Conservation (phyloP, 1,284 basidiomycete species). For the Irpex lacteus region DNA sequence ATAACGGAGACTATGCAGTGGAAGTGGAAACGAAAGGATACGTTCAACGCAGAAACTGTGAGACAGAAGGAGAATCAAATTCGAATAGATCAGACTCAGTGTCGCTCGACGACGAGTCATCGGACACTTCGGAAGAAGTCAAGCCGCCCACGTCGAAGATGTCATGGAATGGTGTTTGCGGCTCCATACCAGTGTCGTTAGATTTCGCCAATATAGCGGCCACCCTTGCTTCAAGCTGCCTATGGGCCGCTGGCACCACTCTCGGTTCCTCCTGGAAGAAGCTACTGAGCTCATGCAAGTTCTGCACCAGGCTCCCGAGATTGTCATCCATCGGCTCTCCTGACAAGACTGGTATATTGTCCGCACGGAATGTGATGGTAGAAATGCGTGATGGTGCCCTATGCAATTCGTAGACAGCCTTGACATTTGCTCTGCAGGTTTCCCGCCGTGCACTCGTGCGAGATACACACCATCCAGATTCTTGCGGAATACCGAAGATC, state of each 20-base stretch:
- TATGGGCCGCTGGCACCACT: conserved; percentile 39
- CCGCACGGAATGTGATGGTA: conserved; percentile 68
- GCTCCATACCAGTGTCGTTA: conserved; percentile 51
- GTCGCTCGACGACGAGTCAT: conserved; percentile 37
- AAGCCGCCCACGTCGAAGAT: conserved; percentile 61
- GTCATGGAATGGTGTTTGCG: conserved; percentile 76
- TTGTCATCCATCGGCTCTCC: conserved; percentile 54
- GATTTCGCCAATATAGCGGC: conserved; percentile 80
- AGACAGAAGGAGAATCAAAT: conserved; percentile 49
- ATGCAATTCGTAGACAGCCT: conserved; percentile 84
- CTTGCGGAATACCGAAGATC: conserved; percentile 79
- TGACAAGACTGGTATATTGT: conserved; percentile 30
- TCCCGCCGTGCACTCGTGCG: conserved; percentile 60
- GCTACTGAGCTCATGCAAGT: conserved; percentile 81
- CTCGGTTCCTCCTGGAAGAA: conserved; percentile 71
- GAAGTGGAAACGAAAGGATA: conserved; percentile 68
- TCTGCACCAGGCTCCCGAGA: conserved; percentile 83
- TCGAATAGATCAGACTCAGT: conserved; percentile 69
- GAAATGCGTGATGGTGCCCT: conserved; percentile 71
- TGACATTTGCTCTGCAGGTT: conserved; percentile 72
- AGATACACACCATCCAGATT: conserved; percentile 85
- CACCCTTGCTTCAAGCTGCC: conserved; percentile 70
- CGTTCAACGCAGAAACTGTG: neutral
- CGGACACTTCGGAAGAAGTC: conserved; percentile 39
- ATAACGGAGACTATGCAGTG: neutral